Percentiles rank a stretch among this genome's conserved stretches.
Conservation (phyloP, 805 yeast genomes). For the Yarrowia keelungensis region DNA sequence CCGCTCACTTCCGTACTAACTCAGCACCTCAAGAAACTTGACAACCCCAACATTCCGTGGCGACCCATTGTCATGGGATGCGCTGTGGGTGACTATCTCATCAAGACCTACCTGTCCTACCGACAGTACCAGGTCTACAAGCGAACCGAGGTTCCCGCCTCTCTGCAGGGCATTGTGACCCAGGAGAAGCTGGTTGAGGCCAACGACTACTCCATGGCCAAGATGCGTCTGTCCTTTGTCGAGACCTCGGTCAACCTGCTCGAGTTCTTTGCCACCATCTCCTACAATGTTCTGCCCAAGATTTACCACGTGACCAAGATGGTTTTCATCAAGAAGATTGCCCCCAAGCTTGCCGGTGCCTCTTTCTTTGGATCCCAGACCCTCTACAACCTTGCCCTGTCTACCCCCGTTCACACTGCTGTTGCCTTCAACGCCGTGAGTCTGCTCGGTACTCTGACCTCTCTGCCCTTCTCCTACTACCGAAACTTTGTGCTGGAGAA, state of each 20-base stretch:
- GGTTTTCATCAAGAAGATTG: constrained; percentile 43
- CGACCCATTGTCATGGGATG: constrained; percentile 75
- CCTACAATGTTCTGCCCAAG: constrained; percentile 68
- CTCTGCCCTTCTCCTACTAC: constrained; percentile 76
- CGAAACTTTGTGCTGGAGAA: constrained; percentile 89
- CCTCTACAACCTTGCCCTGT: constrained; percentile 36
- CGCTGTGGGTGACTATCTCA: constrained; percentile 73
- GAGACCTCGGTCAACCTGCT: constrained; percentile 59
- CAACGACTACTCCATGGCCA: constrained; percentile 79
- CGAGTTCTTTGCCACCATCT: constrained; percentile 64
- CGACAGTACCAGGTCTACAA: constrained; percentile 78
- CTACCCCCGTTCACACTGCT: constrained; percentile 64
- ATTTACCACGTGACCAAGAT: constrained; percentile 62
- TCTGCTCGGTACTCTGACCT: constrained; percentile 58
- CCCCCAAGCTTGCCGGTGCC: constrained; percentile 55
- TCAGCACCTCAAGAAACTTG: constrained; percentile 52
- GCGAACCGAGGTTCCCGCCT: constrained; percentile 66
- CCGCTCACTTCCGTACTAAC: not conserved
- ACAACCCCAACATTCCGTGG: constrained; percentile 79
- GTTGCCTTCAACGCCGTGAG: constrained; percentile 64
- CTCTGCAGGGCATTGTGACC: constrained; percentile 71
- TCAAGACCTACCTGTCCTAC: constrained; percentile 73
- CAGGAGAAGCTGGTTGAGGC: constrained; percentile 77
- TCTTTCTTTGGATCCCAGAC: constrained; percentile 69
- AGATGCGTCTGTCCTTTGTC: constrained; percentile 70